Base-by-base conservation (phyloP, 371 early-diverging fungal species). In the Mucor velutinosus region DNA sequence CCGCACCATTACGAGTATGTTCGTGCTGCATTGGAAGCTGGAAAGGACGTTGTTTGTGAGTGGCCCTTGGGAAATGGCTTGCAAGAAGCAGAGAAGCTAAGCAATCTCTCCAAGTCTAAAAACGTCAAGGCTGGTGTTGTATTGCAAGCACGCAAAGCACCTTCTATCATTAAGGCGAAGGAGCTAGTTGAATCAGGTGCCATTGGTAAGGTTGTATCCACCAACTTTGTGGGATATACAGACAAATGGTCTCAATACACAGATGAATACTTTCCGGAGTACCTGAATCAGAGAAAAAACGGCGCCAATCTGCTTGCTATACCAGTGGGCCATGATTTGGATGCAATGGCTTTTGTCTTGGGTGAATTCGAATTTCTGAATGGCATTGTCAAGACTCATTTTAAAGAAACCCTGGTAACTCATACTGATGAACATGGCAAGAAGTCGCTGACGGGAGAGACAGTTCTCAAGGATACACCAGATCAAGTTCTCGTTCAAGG, bases 131-230 rank as follows among this genome's bases (percentile, higher is more conserved):
- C 62, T 1, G 35, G 51, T 41, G 64, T 64, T 5, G 62, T 60
- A 0, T 30, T 60, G 14, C 64, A 64, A 32, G 63, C 61, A 10
- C 64, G 64, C n/a, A 64, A 64, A 30, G 29, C 41, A 2, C 61
- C 64, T 4, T 5, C 41, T 35, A 64, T 64, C 14, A 25, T 64
- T 25, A 60, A 64, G 15, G 59, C 59, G 7, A 56, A 56, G 10
- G 39, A 64, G 25, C 12, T 56, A 25, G 60, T 64, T 3, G 60
- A 59, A 25, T 64, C 64, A 4, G 64, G 64, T 11, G 60, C 64
- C 4, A 59, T 64, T 35, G 64, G 60, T 19, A 10, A 47, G 7
- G 10, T 62, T 33, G 15, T 49, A 10, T 62, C 62, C 6, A 30
- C 51, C 15, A 62, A 45, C 6, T n/a, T 62, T 17, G 0, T 32